These are phyloP conservation scores for Moelleriella libera DNA, from an alignment of 2,329 filamentous ascomycete species.

Conservation along the genomic window DNA sequence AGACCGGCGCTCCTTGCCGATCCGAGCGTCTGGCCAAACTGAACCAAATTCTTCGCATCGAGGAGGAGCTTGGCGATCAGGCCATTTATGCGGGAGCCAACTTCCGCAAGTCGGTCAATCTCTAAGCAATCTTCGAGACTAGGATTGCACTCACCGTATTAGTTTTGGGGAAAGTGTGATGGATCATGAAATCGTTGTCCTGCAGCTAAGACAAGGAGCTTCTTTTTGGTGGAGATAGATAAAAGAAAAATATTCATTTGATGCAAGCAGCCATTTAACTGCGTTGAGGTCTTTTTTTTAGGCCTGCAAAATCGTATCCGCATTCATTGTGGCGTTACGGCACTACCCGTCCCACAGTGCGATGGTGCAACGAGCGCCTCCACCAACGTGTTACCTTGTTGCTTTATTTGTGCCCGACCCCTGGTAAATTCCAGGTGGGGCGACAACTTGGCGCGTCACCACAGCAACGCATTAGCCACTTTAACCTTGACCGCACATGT, in stretches of 20 bases:
- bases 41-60: slow-evolving; percentile 99
- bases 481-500: too few species aligned
- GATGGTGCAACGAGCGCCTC: too few species aligned
- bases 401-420: background rate
- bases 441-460: slow-evolving; percentile 3
- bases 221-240: background rate
- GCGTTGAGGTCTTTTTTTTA: too few species aligned
- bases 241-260: background rate
- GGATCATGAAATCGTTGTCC: too few species aligned
- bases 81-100: slow-evolving; percentile 84
- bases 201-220: too few species aligned
- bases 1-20: slow-evolving; percentile 90
- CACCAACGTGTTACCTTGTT: too few species aligned
- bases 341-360: too few species aligned
- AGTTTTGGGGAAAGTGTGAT: background rate
- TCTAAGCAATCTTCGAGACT: slow-evolving; percentile 42
- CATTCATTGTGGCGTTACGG: too few species aligned
- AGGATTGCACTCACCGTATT: too few species aligned
- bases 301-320: too few species aligned
- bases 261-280: too few species aligned
- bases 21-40: slow-evolving; percentile 99
- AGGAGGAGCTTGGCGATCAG: slow-evolving; percentile 92
- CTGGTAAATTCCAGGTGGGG: background rate
- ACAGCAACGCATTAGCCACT: background rate
- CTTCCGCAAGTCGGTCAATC: slow-evolving; percentile 82